These are phyloP conservation scores for Vachellia pachyceras DNA, from an alignment of 306 rosid species.

Conservation along the genomic window DNA sequence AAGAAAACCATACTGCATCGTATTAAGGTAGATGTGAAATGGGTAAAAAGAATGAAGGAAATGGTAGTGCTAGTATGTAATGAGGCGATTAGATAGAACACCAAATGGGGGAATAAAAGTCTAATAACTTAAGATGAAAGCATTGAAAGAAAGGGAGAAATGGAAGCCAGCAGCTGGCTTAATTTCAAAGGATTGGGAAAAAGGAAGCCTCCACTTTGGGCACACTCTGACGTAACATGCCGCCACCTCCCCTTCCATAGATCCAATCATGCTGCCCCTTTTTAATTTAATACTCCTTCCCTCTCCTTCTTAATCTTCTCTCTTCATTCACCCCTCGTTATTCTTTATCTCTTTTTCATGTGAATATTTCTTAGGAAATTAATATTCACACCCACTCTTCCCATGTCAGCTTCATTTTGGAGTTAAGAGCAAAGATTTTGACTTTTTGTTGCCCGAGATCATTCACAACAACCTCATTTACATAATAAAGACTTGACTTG, in stretches of 20 bases:
- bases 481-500: no score
- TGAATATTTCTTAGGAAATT: not conserved
- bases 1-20: no score
- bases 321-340: not conserved
- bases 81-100: slow-evolving; percentile 16
- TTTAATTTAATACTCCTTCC: not conserved
- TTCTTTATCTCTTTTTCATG: not conserved
- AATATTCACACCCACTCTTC: not conserved
- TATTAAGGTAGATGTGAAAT: no score
- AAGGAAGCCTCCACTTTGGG: slow-evolving; percentile 24
- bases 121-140: slow-evolving; percentile 35
- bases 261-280: not conserved
- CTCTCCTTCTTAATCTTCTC: not conserved
- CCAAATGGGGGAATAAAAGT: slow-evolving; percentile 13
- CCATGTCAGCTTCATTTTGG: not conserved
- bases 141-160: slow-evolving; percentile 3
- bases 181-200: slow-evolving; percentile 32
- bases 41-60: not conserved
- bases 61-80: no score
- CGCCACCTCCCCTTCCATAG: slow-evolving; percentile 32
- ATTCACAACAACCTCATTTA: not conserved
- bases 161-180: slow-evolving; percentile 13
- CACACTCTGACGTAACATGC: slow-evolving; percentile 40
- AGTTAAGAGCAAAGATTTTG: not conserved
- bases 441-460: not conserved